A percentile compares a stretch with the other conserved stretches of the same genome.
Evolutionary conservation across 768 basidiomycete species (phyloP).

Genomic region (Butyriboletus loyo): DNA sequence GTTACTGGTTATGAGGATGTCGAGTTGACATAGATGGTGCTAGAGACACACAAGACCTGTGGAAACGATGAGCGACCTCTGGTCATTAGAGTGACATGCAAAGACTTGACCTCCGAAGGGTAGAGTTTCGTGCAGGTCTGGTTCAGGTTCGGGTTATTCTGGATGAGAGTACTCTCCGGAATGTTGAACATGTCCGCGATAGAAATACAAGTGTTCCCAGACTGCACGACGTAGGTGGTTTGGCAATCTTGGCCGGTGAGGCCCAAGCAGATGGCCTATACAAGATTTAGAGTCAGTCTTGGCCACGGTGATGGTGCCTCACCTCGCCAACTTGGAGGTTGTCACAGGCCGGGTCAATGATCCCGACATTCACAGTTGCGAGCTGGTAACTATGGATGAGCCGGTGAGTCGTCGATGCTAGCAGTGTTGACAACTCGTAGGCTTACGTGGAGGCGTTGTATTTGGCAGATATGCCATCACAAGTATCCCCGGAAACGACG

Average conservation of each 20-base stretch:
- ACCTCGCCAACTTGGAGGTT: conserved; percentile 57
- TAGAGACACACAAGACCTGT: conserved; percentile 29
- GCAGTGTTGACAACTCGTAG: background rate
- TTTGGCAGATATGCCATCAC: conserved; percentile 61
- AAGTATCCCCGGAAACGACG: conserved; percentile 55
- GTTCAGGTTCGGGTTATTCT: conserved; percentile 68
- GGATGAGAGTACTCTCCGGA: conserved; percentile 41
- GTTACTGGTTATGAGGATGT: background rate
- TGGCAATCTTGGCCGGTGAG: conserved; percentile 53
- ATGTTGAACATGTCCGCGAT: conserved; percentile 44
- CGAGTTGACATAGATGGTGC: conserved; percentile 23
- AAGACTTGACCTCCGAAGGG: conserved; percentile 48
- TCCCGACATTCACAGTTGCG: conserved; percentile 44
- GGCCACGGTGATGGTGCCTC: conserved; percentile 3
- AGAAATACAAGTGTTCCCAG: conserved; percentile 49
- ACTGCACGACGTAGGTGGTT: conserved; percentile 43
- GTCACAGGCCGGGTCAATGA: conserved; percentile 51
- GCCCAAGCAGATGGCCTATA: conserved; percentile 55
- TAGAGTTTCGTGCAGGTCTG: conserved; percentile 52
- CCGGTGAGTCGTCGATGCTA: background rate
- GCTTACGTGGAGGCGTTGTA: conserved; percentile 63
- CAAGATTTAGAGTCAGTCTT: background rate
- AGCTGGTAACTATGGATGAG: conserved; percentile 53
- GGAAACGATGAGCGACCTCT: background rate
- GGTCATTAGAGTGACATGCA: background rate